Percentiles rank a stretch among this genome's conserved stretches.
phyloP scores from a whole-genome alignment of 1,284 basidiomycete species.

The Apiotrichum veenhuisii region DNA sequence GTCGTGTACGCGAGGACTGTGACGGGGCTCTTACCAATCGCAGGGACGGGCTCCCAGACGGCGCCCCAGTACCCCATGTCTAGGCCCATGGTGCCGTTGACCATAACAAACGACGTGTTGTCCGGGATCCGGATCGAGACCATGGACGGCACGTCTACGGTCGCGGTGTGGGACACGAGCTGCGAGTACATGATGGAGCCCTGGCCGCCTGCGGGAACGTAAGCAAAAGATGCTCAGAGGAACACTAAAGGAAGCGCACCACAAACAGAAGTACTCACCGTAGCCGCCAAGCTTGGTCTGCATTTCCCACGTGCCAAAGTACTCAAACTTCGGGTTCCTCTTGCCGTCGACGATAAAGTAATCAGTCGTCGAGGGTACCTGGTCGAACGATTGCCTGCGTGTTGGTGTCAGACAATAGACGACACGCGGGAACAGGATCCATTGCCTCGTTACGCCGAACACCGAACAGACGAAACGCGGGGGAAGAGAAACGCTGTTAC shows the following conservation, averaged over 20 bases:
- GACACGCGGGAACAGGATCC: too few relatives aligned
- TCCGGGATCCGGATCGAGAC: not conserved
- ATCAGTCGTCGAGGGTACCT: not conserved
- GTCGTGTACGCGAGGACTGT: not conserved
- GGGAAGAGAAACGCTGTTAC: too few relatives aligned
- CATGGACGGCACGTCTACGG: not conserved
- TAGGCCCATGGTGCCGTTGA: slow-evolving; percentile 4
- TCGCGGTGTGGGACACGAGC: not conserved
- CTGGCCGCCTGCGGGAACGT: not conserved
- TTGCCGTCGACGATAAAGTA: not conserved
- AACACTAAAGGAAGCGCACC: not conserved
- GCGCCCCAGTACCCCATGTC: not conserved
- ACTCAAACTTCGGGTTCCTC: not conserved
- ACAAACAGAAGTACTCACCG: not conserved
- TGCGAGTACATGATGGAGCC: not conserved
- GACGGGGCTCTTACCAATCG: not conserved
- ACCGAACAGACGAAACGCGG: too few relatives aligned
- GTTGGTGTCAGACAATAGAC: not conserved
- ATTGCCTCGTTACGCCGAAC: too few relatives aligned
- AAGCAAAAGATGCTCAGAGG: not conserved
- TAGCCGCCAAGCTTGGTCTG: not conserved
- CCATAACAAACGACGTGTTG: not conserved
- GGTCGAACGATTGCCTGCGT: not conserved
- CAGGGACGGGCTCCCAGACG: not conserved
- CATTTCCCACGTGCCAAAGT: not conserved